phyloP scores from a whole-genome alignment of 2,329 filamentous ascomycete genomes.

The Calonectria hongkongensis region DNA sequence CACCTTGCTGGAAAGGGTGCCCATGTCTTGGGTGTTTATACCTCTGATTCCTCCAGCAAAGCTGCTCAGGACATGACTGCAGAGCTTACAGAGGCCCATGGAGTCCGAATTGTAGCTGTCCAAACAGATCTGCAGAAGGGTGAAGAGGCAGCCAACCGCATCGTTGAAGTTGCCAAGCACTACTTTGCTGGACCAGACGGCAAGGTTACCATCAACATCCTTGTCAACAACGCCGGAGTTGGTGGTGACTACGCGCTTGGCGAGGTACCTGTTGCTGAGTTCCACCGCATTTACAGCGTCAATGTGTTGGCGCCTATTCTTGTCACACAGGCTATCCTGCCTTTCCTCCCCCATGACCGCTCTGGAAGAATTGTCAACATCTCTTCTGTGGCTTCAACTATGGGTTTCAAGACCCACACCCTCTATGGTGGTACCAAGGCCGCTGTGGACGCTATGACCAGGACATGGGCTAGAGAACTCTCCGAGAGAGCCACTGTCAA shows the following conservation, averaged over 20 bases:
- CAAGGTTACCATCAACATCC: constrained; percentile 76
- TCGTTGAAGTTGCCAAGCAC: too few species aligned
- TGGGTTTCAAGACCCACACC: constrained; percentile 66
- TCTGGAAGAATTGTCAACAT: constrained; percentile 73
- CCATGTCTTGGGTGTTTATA: constrained; percentile 74
- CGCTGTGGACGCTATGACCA: constrained; percentile 71
- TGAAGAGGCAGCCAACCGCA: constrained; percentile 37
- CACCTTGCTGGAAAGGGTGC: constrained; percentile 75
- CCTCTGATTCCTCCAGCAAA: constrained; percentile 68
- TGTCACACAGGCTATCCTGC: constrained; percentile 81
- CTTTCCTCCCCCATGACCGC: constrained; percentile 81
- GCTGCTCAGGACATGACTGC: neutral
- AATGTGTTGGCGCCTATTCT: constrained; percentile 85
- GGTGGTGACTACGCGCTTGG: constrained; percentile 76
- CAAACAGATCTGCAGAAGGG: neutral
- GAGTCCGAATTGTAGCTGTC: too few species aligned
- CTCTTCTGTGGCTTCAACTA: constrained; percentile 66
- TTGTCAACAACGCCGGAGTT: constrained; percentile 87
- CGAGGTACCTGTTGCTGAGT: constrained; percentile 77
- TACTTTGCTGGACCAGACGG: too few species aligned
- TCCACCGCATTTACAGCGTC: constrained; percentile 78
- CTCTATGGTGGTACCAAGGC: constrained; percentile 72
- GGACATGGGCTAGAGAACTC: constrained; percentile 63
- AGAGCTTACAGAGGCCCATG: constrained; percentile 4
- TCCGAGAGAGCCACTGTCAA: constrained; percentile 67